Percentiles rank a stretch among this genome's conserved stretches.
Evolutionary conservation across 2,329 filamentous ascomycete genomes (phyloP).

Genomic region (Malbranchea cinnamomea): DNA sequence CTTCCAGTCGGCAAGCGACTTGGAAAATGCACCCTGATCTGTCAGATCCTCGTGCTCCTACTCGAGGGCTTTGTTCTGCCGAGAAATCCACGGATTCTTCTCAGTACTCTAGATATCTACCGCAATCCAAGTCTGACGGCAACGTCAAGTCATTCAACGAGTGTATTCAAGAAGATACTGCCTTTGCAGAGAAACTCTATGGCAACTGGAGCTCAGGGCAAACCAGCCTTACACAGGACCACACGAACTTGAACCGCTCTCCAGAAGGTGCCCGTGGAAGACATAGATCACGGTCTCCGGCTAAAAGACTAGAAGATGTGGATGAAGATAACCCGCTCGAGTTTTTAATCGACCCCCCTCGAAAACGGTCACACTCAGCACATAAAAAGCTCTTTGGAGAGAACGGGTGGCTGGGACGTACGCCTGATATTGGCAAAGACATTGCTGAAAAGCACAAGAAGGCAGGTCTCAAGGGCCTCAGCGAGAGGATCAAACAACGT

Average conservation of each 20-base stretch:
- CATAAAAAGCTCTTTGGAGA: conserved; percentile 30
- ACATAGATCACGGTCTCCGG: conserved; percentile 10
- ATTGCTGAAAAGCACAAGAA: conserved; percentile 17
- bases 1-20: conserved; percentile 15
- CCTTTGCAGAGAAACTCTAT: conserved; percentile 3
- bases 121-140: conserved; percentile 12
- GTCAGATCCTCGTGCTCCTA: conserved; percentile 7
- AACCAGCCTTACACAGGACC: conserved; percentile 4
- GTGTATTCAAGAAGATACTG: conserved; percentile 1
- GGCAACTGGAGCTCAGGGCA: conserved; percentile 4
- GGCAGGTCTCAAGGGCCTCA: conserved; percentile 19
- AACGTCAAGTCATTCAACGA: conserved; percentile 11
- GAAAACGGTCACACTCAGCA: conserved; percentile 18
- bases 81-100: conserved; percentile 8
- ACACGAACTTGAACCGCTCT: no score
- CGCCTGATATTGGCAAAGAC: conserved; percentile 19
- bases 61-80: conserved; percentile 12
- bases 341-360: conserved; percentile 11
- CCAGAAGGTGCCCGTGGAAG: conserved; percentile 6
- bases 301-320: conserved; percentile 14
- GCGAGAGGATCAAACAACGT: conserved; percentile 26
- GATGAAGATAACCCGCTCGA: conserved; percentile 11
- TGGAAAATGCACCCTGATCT: conserved; percentile 11
- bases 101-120: conserved; percentile 8
- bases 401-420: conserved; percentile 25